Percentiles rank a stretch among this genome's conserved stretches.
These are phyloP conservation scores for Tephrocybe sp. DNA, from an alignment of 768 basidiomycete species.

Conservation along the genomic window DNA sequence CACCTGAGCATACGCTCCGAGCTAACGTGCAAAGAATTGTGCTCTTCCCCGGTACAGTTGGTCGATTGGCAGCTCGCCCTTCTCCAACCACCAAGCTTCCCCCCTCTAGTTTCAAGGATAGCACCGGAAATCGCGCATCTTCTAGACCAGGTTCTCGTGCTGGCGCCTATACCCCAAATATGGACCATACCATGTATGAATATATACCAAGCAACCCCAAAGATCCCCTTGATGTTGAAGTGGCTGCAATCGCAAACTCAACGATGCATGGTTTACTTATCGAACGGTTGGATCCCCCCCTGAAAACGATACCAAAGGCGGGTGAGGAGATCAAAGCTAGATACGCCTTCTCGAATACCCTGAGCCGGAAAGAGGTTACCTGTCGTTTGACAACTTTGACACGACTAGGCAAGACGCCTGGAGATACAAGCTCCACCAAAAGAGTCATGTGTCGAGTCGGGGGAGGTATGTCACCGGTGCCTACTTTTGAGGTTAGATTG, in stretches of 20 bases:
- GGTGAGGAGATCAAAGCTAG: constrained; percentile 82
- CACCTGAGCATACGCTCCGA: constrained; percentile 62
- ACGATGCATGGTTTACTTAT: constrained; percentile 75
- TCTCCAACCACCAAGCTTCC: constrained; percentile 42
- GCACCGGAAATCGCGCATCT: constrained; percentile 48
- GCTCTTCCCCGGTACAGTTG: constrained; percentile 43
- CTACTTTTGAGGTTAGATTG: not conserved
- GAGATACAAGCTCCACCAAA: constrained; percentile 54
- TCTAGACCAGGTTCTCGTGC: constrained; percentile 66
- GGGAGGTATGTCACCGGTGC: constrained; percentile 53
- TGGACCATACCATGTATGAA: constrained; percentile 51
- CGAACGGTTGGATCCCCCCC: constrained; percentile 77
- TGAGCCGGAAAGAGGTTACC: constrained; percentile 73
- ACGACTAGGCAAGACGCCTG: constrained; percentile 49
- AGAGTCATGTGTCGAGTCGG: constrained; percentile 93
- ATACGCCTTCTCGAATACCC: constrained; percentile 74
- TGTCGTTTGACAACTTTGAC: constrained; percentile 79
- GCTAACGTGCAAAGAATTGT: constrained; percentile 60
- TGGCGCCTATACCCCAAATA: constrained; percentile 60
- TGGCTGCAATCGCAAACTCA: constrained; percentile 71
- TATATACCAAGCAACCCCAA: constrained; percentile 64
- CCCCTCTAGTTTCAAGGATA: constrained; percentile 76
- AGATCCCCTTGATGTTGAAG: constrained; percentile 82
- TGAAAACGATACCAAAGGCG: constrained; percentile 60
- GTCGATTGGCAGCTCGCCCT: constrained; percentile 38